Conservation (phyloP, 352 stramenopile genomes). For the Halophytophthora polymorphica region DNA sequence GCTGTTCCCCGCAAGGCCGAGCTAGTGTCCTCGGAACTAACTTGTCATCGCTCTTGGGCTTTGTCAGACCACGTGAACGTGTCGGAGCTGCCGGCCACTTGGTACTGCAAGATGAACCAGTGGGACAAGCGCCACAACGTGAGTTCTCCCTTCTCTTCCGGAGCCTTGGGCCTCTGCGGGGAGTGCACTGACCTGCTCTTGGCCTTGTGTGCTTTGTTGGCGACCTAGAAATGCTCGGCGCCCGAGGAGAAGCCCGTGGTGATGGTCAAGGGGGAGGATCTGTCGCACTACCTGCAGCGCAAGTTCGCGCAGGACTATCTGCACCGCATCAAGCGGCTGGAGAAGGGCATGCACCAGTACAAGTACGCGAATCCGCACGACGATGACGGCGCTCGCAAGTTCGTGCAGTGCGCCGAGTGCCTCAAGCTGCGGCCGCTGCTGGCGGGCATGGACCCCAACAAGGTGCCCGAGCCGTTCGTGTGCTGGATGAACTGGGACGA, state of each 20-base stretch:
- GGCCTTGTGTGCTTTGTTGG: neutral
- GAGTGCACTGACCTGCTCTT: conserved; percentile 1
- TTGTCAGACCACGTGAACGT: conserved; percentile 70
- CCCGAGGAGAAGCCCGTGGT: conserved; percentile 66
- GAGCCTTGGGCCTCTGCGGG: neutral
- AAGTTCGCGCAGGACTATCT: conserved; percentile 67
- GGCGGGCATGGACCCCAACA: conserved; percentile 66
- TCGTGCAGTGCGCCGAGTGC: conserved; percentile 68
- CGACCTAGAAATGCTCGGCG: conserved; percentile 63
- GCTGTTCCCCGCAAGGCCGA: too few species aligned
- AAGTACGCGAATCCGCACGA: conserved; percentile 62
- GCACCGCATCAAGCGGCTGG: conserved; percentile 71
- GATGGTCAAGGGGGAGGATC: conserved; percentile 63
- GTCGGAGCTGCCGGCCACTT: conserved; percentile 62
- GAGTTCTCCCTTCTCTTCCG: conserved; percentile 6
- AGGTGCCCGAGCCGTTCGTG: conserved; percentile 69
- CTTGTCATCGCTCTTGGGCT: too few species aligned
- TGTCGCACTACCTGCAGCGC: conserved; percentile 60
- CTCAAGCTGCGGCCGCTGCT: conserved; percentile 72
- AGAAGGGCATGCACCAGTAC: conserved; percentile 62
- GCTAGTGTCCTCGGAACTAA: too few species aligned
- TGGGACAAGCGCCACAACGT: conserved; percentile 82
- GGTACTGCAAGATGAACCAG: conserved; percentile 87
- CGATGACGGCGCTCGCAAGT: conserved; percentile 64
- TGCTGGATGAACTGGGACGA: conserved; percentile 89